Evolutionary conservation across 225 moss, liverwort and hornwort species (phyloP).

Genomic region (Neckera pumila): DNA sequence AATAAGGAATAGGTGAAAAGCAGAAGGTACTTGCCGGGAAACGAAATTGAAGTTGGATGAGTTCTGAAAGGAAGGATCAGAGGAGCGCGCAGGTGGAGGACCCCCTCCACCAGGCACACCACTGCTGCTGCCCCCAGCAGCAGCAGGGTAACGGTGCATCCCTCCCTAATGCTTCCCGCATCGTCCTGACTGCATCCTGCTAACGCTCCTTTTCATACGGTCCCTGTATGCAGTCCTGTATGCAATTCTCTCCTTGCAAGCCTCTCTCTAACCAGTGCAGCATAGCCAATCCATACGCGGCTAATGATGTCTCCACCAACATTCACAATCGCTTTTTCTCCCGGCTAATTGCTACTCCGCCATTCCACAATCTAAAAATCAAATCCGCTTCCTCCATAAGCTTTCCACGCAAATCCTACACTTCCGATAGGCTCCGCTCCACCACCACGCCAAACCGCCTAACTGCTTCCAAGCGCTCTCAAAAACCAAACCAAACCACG

Average conservation of each 20-base stretch:
- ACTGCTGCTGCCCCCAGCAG: conserved; percentile 76
- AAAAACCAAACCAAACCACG: neutral
- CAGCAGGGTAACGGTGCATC: conserved; percentile 96
- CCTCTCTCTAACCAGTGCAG: conserved; percentile 6
- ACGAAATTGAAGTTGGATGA: conserved; percentile 46
- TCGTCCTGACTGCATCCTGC: conserved; percentile 30
- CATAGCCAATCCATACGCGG: neutral
- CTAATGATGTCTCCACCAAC: neutral
- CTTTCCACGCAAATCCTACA: neutral
- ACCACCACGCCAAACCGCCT: neutral
- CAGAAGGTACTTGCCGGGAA: conserved; percentile 37
- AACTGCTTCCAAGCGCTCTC: conserved; percentile 3
- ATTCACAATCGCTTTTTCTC: conserved; percentile 8
- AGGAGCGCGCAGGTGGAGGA: conserved; percentile 40
- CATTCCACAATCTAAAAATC: neutral
- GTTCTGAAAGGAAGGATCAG: conserved; percentile 65
- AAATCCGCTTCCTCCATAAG: conserved; percentile 23
- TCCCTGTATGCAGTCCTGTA: neutral
- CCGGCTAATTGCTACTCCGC: neutral
- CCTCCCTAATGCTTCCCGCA: conserved; percentile 51
- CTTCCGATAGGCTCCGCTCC: neutral
- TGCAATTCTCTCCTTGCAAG: neutral
- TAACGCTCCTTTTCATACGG: neutral
- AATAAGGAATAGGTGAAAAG: neutral
- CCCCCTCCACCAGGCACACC: conserved; percentile 54